Evolutionary conservation across 2,329 filamentous ascomycete genomes (phyloP).

Genomic region (Balansia obtecta): DNA sequence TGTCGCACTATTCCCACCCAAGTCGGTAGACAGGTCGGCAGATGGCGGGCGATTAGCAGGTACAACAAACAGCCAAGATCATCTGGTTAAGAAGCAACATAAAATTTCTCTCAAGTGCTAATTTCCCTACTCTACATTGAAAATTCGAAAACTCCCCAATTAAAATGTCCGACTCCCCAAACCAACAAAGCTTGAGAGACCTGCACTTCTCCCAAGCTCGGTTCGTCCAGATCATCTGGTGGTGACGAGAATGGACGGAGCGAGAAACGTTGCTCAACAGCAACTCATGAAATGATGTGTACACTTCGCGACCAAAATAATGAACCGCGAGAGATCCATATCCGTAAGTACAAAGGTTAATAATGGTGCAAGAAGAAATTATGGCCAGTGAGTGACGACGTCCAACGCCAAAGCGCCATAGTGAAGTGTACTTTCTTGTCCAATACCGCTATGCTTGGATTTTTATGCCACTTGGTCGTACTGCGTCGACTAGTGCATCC

Average conservation of each 20-base stretch:
- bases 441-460: background rate
- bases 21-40: no score
- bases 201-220: slow-evolving; percentile 20
- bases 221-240: background rate
- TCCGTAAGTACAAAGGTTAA: background rate
- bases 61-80: background rate
- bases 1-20: background rate
- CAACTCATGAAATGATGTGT: background rate
- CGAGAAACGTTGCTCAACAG: background rate
- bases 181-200: slow-evolving; percentile 11
- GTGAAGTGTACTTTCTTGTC: background rate
- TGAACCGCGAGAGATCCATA: background rate
- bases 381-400: background rate
- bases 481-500: slow-evolving; percentile 5
- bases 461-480: background rate
- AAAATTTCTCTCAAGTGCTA: slow-evolving; percentile 1
- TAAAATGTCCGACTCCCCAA: background rate
- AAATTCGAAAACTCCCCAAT: background rate
- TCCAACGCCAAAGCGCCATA: slow-evolving; percentile 6
- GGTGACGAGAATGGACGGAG: background rate
- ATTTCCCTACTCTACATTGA: background rate
- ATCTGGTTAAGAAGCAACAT: background rate
- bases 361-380: background rate
- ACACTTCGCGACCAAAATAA: background rate
- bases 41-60: no score